Conservation (phyloP, 2,329 filamentous ascomycete genomes). For the Ophiostoma novo-ulmi region DNA sequence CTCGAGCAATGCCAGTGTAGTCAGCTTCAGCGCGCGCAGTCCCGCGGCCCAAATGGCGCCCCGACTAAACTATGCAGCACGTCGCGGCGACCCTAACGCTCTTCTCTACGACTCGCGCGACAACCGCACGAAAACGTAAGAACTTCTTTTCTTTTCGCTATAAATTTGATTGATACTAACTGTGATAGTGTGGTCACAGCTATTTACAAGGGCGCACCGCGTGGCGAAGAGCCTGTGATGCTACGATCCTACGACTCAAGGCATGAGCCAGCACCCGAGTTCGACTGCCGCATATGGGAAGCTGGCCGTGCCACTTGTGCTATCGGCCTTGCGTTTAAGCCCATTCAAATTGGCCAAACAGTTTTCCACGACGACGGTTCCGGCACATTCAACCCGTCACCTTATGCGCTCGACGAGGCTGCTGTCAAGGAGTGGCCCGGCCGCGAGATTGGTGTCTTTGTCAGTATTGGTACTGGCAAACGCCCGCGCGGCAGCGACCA, state of each 20-base stretch:
- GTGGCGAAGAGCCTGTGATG: constrained; percentile 62
- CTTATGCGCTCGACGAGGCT: constrained; percentile 82
- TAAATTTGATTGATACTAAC: not conserved
- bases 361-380: constrained; percentile 89
- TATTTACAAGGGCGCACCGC: constrained; percentile 76
- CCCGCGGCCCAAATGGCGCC: constrained; percentile 52
- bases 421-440: constrained; percentile 92
- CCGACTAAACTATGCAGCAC: constrained; percentile 48
- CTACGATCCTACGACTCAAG: constrained; percentile 93
- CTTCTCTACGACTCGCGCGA: constrained; percentile 83
- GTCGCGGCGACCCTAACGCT: constrained; percentile 78
- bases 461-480: constrained; percentile 92
- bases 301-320: constrained; percentile 91
- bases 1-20: constrained; percentile 72
- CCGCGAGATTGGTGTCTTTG: constrained; percentile 82
- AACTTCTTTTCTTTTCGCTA: not conserved
- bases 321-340: constrained; percentile 90
- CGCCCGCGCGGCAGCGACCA: constrained; percentile 61
- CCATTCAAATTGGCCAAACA: constrained; percentile 87
- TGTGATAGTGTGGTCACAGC: constrained; percentile 73
- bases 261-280: constrained; percentile 83
- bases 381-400: constrained; percentile 87
- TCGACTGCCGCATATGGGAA: constrained; percentile 94
- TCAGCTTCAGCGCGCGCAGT: constrained; percentile 70
- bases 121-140: constrained; percentile 78